Conservation (phyloP, 1,284 basidiomycete species). For the Peniophora sp. region DNA sequence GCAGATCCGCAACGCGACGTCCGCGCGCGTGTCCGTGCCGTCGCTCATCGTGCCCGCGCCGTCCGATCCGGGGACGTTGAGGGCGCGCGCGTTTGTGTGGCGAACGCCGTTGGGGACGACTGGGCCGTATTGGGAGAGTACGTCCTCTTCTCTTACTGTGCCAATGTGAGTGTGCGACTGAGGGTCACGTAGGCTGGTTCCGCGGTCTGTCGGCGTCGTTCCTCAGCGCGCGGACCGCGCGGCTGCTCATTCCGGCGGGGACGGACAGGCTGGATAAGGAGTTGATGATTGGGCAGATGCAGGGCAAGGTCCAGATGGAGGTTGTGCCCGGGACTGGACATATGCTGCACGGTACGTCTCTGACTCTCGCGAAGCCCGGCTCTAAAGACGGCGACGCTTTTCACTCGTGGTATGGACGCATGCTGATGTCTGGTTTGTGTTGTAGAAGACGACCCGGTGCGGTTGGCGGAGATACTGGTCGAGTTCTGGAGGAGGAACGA, state of each 20-base stretch:
- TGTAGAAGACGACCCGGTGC: conserved; percentile 74
- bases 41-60: conserved; percentile 52
- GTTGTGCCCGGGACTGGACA: conserved; percentile 88
- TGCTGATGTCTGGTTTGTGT: conserved; percentile 1
- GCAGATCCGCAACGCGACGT: conserved; percentile 71
- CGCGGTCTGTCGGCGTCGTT: conserved; percentile 74
- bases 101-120: conserved; percentile 79
- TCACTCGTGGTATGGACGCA: no score
- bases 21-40: conserved; percentile 83
- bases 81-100: conserved; percentile 55
- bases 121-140: conserved; percentile 85
- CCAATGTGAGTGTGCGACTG: no score
- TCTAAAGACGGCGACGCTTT: conserved; percentile 4
- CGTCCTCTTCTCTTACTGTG: neutral
- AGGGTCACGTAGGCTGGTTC: conserved; percentile 73
- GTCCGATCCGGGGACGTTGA: conserved; percentile 24
- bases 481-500: conserved; percentile 93
- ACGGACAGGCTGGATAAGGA: conserved; percentile 89
- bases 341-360: conserved; percentile 87
- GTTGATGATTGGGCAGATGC: conserved; percentile 98
- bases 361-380: conserved; percentile 78
- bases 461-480: conserved; percentile 72
- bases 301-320: conserved; percentile 92
- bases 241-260: conserved; percentile 86
- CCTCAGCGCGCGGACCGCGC: conserved; percentile 68